Base-by-base conservation (phyloP, 2,329 filamentous ascomycete genomes). In the Xylariaceae sp. region DNA sequence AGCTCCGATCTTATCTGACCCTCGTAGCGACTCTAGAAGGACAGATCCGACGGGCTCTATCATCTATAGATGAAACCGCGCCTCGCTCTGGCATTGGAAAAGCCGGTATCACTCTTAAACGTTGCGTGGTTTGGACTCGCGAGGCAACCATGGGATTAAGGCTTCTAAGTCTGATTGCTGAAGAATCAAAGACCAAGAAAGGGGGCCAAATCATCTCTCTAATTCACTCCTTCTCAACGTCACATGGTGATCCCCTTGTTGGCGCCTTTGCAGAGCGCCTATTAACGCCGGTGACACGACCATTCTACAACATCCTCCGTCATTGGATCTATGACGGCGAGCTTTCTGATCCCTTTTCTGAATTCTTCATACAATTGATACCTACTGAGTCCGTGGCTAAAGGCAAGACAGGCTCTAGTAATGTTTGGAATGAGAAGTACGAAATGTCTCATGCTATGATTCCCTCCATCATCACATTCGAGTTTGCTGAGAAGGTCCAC, bases 251-350 rank as follows among this genome's bases (percentile, higher is more conserved):
- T 63, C 94, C 94, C 0, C 91, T 96, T 61, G 94, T 99, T 30
- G 88, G 88, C 59, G 86, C 86, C 0, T 97, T 97, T 73, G 94
- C 94, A 0, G 92, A 97, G 70, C 84, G 92, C 29, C 78, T 99
- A 31, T 79, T 99, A 4, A 80, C 81, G 4, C 89, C 92, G 65
- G 88, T 99, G 51, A 96, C 94, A 1, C 81, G 88, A 12, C 95
- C 95, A 0, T 99, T 99, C 68, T 99, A 99, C 70, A 89, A 95
- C 65, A 96, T 99, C 76, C 77, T 99, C 51, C 85, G 91, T 52
- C 88, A 90, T 64, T 99, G 94, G 94, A 96, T 99, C 49, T 99
- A 99, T 67, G 92, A 99, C 66, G 94, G 94, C 57, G 95, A 99
- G 74, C 80, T 99, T 11, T 91, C 89, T n/a, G 94, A 99, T 71